Conservation (phyloP, 2,329 filamentous ascomycete genomes). For the Fusarium nematophilum region DNA sequence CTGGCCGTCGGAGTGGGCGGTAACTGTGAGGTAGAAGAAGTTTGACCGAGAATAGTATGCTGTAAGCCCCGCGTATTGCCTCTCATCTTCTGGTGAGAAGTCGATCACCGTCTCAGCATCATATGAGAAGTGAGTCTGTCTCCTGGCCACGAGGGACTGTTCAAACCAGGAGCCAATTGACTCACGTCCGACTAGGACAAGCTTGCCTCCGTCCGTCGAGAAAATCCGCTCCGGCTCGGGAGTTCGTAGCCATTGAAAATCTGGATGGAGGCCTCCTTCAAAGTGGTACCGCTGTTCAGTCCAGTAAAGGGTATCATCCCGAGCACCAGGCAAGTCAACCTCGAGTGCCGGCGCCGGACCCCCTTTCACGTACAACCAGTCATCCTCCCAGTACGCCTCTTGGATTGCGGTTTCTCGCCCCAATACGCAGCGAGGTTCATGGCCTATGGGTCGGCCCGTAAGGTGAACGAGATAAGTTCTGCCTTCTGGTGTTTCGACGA, state of each 20-base stretch:
- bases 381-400: conserved; percentile 66
- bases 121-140: conserved; percentile 69
- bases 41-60: conserved; percentile 73
- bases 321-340: conserved; percentile 60
- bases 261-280: conserved; percentile 55
- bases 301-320: conserved; percentile 62
- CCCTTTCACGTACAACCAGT: conserved; percentile 70
- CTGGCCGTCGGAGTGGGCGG: conserved; percentile 64
- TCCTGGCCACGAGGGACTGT: conserved; percentile 65
- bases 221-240: conserved; percentile 66
- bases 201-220: conserved; percentile 49
- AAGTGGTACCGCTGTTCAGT: conserved; percentile 60
- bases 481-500: conserved; percentile 65
- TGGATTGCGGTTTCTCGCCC: conserved; percentile 68
- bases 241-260: conserved; percentile 68
- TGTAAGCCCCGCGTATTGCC: conserved; percentile 69
- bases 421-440: conserved; percentile 63
- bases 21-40: conserved; percentile 71
- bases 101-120: conserved; percentile 67
- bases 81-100: conserved; percentile 66
- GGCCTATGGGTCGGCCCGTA: conserved; percentile 61
- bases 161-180: conserved; percentile 68
- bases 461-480: conserved; percentile 65
- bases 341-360: conserved; percentile 64
- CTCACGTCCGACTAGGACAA: conserved; percentile 62